These are phyloP conservation scores for Sutorius australiensis DNA, from an alignment of 768 basidiomycete species.

Conservation along the genomic window DNA sequence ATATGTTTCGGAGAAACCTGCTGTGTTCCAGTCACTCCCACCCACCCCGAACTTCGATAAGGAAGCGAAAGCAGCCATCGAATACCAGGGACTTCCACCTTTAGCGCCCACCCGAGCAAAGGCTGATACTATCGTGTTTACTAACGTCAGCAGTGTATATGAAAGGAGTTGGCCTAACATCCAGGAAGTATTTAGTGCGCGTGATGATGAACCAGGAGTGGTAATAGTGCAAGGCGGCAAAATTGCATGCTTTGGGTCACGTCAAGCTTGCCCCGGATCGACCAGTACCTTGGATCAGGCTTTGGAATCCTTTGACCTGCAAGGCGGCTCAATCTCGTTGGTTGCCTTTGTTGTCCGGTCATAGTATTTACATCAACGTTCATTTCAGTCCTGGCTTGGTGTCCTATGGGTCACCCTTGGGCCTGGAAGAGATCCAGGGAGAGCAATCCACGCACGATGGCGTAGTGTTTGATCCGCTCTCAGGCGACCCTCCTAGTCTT, in stretches of 20 bases:
- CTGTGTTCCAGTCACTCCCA: slow-evolving; percentile 47
- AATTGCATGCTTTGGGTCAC: slow-evolving; percentile 48
- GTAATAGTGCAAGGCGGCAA: slow-evolving; percentile 53
- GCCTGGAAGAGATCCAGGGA: slow-evolving; percentile 51
- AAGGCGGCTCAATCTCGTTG: slow-evolving; percentile 59
- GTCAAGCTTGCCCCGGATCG: slow-evolving; percentile 22
- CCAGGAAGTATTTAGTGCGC: slow-evolving; percentile 18
- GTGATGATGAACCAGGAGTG: slow-evolving; percentile 26
- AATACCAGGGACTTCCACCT: slow-evolving; percentile 71
- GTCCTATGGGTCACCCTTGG: slow-evolving; percentile 43
- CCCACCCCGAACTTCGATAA: slow-evolving; percentile 59
- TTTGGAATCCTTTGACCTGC: slow-evolving; percentile 49
- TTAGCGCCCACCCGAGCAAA: slow-evolving; percentile 41
- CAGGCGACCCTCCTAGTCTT: slow-evolving; percentile 33
- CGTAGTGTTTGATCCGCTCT: slow-evolving; percentile 43
- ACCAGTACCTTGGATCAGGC: slow-evolving; percentile 14
- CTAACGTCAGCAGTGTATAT: slow-evolving; percentile 56
- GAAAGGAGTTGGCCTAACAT: slow-evolving; percentile 30
- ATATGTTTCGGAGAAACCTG: slow-evolving; percentile 50
- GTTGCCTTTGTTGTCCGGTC: slow-evolving; percentile 18
- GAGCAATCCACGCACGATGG: slow-evolving; percentile 59
- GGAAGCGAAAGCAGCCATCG: slow-evolving; percentile 54
- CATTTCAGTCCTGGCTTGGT: slow-evolving; percentile 44
- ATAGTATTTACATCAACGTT: not conserved
- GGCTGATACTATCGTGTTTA: slow-evolving; percentile 52